These are phyloP conservation scores for Immersiella caudata DNA, from an alignment of 495 filamentous ascomycete genomes.

Conservation along the genomic window DNA sequence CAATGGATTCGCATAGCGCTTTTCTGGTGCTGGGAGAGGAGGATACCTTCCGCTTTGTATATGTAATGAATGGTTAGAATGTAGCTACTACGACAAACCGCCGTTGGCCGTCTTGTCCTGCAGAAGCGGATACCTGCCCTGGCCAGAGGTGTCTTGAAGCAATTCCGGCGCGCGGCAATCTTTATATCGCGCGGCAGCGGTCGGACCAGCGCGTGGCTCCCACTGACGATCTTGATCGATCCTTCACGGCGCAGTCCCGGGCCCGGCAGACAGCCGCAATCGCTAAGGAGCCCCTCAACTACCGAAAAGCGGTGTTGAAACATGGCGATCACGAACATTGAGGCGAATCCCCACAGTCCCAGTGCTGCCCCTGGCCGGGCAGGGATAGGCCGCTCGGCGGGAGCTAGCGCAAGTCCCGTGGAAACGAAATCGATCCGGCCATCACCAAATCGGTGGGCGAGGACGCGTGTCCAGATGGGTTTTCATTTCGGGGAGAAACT, in stretches of 20 bases:
- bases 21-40: background rate
- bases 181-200: background rate
- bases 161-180: background rate
- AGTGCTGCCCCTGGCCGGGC: background rate
- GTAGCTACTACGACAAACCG: background rate
- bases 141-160: background rate
- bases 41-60: background rate
- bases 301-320: conserved; percentile 8
- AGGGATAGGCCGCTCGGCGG: background rate
- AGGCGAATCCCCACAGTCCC: background rate
- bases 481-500: too few species aligned
- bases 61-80: background rate
- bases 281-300: background rate
- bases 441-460: background rate
- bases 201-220: background rate
- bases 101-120: too few species aligned
- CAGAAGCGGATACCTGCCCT: too few species aligned
- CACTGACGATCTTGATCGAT: background rate
- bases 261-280: background rate
- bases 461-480: too few species aligned
- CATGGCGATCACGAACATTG: background rate
- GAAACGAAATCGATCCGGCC: background rate
- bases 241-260: background rate
- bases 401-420: background rate
- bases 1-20: background rate